These are phyloP conservation scores for Boletus sp. DNA, from an alignment of 768 basidiomycete species.

Conservation along the genomic window DNA sequence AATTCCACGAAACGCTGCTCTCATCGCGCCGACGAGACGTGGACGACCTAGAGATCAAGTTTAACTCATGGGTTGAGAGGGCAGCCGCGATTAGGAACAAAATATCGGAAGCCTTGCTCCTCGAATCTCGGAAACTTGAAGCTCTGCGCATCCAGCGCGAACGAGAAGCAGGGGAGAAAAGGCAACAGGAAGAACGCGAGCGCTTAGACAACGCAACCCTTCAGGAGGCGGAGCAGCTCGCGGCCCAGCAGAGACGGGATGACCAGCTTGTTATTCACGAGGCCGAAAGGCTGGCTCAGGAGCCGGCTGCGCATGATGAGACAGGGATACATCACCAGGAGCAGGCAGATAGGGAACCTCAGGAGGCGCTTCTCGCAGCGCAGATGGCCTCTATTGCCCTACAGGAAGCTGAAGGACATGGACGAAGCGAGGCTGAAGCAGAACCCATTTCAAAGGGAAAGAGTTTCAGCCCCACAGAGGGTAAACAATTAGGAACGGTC, in stretches of 20 bases:
- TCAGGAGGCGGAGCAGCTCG: slow-evolving; percentile 33
- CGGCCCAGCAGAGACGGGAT: slow-evolving; percentile 28
- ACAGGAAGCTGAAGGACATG: slow-evolving; percentile 2
- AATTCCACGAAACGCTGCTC: slow-evolving; percentile 48
- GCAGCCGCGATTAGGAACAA: slow-evolving; percentile 31
- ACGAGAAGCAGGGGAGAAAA: slow-evolving; percentile 27
- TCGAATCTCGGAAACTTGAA: slow-evolving; percentile 44
- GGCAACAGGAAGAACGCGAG: slow-evolving; percentile 15
- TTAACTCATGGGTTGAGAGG: slow-evolving; percentile 48
- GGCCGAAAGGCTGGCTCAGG: slow-evolving; percentile 8
- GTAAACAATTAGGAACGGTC: slow-evolving; percentile 1
- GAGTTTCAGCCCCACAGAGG: neutral
- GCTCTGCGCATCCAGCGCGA: slow-evolving; percentile 31
- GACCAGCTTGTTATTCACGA: slow-evolving; percentile 17
- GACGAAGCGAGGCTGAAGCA: slow-evolving; percentile 1
- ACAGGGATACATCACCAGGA: slow-evolving; percentile 25
- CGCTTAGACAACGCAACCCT: slow-evolving; percentile 37
- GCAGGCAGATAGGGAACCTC: slow-evolving; percentile 11
- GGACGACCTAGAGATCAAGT: slow-evolving; percentile 49
- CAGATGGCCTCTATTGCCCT: neutral
- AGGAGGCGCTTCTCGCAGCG: neutral
- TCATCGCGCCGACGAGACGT: slow-evolving; percentile 47
- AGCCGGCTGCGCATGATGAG: slow-evolving; percentile 20
- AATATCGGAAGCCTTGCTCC: slow-evolving; percentile 40
- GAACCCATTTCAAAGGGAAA: neutral